phyloP scores from a whole-genome alignment of 2,329 filamentous ascomycete genomes.

The Albifimbria verrucaria region DNA sequence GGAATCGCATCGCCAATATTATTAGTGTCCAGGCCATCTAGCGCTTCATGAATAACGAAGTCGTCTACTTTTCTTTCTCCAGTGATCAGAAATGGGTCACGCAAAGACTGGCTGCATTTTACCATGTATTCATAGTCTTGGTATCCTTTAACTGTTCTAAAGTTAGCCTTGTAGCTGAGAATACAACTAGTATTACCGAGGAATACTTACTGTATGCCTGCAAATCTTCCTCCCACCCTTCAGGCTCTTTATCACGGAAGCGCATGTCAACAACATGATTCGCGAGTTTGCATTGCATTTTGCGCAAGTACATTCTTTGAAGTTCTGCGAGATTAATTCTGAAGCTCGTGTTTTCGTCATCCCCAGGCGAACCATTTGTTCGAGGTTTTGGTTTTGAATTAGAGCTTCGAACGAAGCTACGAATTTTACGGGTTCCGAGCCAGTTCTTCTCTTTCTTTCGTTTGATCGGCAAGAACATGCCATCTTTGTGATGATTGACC shows the following conservation, averaged over 20 bases:
- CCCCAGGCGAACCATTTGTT: not conserved
- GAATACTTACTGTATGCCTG: not conserved
- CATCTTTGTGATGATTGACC: not conserved
- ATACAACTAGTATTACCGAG: too few species aligned
- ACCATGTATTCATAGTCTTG: constrained; percentile 4
- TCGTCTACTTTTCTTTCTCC: not conserved
- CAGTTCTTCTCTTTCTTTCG: not conserved
- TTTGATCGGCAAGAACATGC: not conserved
- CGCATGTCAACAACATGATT: not conserved
- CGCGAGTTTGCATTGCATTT: constrained; percentile 1
- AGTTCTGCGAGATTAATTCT: constrained; percentile 1
- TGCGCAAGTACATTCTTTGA: not conserved
- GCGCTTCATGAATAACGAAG: not conserved
- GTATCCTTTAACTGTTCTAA: not conserved
- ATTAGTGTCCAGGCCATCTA: not conserved
- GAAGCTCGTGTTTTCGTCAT: not conserved
- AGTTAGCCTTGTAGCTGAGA: not conserved
- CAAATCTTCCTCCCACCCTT: not conserved
- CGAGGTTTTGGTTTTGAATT: not conserved
- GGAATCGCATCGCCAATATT: not conserved
- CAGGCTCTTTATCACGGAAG: not conserved
- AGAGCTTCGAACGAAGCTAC: not conserved
- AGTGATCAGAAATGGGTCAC: constrained; percentile 1
- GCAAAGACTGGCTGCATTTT: not conserved
- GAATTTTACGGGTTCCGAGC: not conserved